Percentiles rank a stretch among this genome's conserved stretches.
Evolutionary conservation across 345 rosid species (phyloP).

Genomic region (Pseudoturritis turrita): DNA sequence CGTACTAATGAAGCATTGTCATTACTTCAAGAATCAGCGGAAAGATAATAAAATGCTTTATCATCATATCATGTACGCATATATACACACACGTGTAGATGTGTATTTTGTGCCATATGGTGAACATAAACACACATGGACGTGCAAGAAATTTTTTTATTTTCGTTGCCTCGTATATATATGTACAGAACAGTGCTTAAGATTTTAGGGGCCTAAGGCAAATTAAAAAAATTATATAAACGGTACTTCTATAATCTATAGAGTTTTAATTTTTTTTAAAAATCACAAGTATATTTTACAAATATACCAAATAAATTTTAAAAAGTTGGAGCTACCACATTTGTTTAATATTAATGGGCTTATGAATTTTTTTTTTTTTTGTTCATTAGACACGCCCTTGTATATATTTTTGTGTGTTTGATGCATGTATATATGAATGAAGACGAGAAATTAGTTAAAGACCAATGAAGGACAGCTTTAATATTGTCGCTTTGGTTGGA

Average conservation of each 20-base stretch:
- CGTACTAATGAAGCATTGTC: not conserved
- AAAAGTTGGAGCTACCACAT: too few relatives aligned
- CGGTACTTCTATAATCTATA: too few relatives aligned
- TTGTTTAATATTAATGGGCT: too few relatives aligned
- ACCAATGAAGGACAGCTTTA: conserved; percentile 10
- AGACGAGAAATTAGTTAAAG: not conserved
- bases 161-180: not conserved
- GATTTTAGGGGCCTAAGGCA: too few relatives aligned
- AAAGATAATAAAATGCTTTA: not conserved
- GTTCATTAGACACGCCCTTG: too few relatives aligned
- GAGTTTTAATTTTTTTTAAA: too few relatives aligned
- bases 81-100: not conserved
- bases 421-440: not conserved
- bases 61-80: not conserved
- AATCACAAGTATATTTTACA: too few relatives aligned
- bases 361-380: too few relatives aligned
- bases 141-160: not conserved
- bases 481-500: conserved; percentile 24
- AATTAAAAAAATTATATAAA: too few relatives aligned
- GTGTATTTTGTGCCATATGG: conserved; percentile 1
- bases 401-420: not conserved
- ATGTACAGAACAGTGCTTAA: too few relatives aligned
- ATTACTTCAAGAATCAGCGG: not conserved
- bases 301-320: too few relatives aligned
- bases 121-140: conserved; percentile 11